Evolutionary conservation across 192 early-diverging fungal species (phyloP).

Genomic region (Haplosporangium gracile): DNA sequence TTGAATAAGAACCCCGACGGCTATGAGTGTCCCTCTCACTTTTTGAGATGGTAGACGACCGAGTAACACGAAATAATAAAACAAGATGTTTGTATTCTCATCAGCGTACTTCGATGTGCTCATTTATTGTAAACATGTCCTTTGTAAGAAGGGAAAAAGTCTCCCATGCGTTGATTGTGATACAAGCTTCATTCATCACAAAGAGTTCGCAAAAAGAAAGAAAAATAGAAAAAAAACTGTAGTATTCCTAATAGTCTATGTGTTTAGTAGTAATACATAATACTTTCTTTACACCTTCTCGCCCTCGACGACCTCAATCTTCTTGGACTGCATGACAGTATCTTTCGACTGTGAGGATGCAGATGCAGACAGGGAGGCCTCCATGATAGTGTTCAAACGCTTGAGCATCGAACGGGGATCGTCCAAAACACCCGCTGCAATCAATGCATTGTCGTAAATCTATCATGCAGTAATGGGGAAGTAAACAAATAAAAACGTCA

Average conservation of each 20-base stretch:
- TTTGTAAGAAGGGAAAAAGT: too few species aligned
- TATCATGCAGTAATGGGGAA: not conserved
- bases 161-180: too few species aligned
- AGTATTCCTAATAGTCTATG: not conserved
- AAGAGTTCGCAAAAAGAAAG: too few species aligned
- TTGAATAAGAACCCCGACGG: constrained; percentile 81
- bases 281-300: constrained; percentile 36
- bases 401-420: constrained; percentile 84
- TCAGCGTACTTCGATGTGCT: too few species aligned
- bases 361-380: constrained; percentile 42
- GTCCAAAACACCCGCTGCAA: constrained; percentile 82
- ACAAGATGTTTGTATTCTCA: too few species aligned
- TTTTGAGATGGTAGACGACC: constrained; percentile 61
- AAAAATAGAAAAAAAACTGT: not conserved
- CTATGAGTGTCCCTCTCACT: constrained; percentile 68
- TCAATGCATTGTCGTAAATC: constrained; percentile 80
- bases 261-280: not conserved
- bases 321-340: constrained; percentile 50
- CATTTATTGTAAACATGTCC: too few species aligned
- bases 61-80: too few species aligned
- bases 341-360: constrained; percentile 27
- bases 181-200: too few species aligned
- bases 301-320: constrained; percentile 52
- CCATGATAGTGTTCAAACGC: constrained; percentile 73
- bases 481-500: not conserved